These are phyloP conservation scores for Quillaja saponaria DNA, from an alignment of 306 rosid genomes.

Conservation along the genomic window DNA sequence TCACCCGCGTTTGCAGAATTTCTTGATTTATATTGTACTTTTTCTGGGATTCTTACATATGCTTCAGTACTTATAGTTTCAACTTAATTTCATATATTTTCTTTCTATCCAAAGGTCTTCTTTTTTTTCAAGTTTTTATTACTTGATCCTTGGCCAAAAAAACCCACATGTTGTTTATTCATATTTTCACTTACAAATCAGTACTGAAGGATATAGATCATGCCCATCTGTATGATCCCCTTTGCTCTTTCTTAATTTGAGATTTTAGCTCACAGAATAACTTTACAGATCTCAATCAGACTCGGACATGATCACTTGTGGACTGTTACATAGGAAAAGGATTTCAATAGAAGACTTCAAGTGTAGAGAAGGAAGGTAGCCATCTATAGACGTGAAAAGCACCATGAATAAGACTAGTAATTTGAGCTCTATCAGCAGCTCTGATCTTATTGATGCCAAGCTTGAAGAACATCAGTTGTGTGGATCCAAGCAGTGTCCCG, in stretches of 20 bases:
- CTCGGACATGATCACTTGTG: conserved; percentile 41
- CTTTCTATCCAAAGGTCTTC: conserved; percentile 12
- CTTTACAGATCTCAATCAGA: conserved; percentile 21
- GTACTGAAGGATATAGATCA: conserved; percentile 5
- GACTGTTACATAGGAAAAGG: conserved; percentile 33
- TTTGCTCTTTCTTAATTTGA: conserved; percentile 9
- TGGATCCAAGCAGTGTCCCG: conserved; percentile 96
- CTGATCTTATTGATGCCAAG: conserved; percentile 93
- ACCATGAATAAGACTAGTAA: conserved; percentile 53
- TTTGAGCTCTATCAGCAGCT: conserved; percentile 58
- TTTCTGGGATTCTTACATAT: not conserved
- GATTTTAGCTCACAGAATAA: not conserved
- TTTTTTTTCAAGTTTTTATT: not conserved
- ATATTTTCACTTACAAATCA: conserved; percentile 15
- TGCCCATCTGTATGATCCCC: conserved; percentile 18
- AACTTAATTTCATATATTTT: not conserved
- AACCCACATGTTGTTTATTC: conserved; percentile 2
- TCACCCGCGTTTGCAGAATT: conserved; percentile 36
- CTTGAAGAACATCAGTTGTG: conserved; percentile 94
- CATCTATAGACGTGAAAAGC: not conserved
- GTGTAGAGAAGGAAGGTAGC: conserved; percentile 35
- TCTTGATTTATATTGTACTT: conserved; percentile 26
- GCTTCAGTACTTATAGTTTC: conserved; percentile 17
- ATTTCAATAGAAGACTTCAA: conserved; percentile 12
- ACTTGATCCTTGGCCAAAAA: not conserved